A percentile compares a stretch with the other conserved stretches of the same genome.
phyloP scores from a whole-genome alignment of 2,329 filamentous ascomycete species.

The Ceratocystis cacaofunesta region DNA sequence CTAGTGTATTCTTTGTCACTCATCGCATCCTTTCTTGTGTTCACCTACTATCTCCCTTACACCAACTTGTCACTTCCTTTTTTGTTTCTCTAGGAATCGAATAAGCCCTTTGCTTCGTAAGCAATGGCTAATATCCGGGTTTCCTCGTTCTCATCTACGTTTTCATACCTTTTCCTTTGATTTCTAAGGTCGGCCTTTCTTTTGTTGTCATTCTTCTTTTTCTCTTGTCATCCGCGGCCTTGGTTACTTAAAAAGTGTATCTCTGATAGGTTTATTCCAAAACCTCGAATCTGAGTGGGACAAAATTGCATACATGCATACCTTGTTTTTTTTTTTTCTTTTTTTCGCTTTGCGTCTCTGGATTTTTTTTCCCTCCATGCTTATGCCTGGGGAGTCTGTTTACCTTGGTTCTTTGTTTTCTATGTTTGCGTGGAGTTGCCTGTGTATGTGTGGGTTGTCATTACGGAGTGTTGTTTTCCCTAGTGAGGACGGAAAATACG shows the following conservation, averaged over 20 bases:
- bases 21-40: not conserved
- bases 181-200: not conserved
- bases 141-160: not conserved
- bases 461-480: slow-evolving; percentile 1
- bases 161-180: not conserved
- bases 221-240: not conserved
- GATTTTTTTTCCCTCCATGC: not conserved
- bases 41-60: not conserved
- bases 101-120: not conserved
- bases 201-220: not conserved
- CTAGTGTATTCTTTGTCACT: not conserved
- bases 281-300: not conserved
- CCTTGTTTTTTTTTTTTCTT: slow-evolving; percentile 2
- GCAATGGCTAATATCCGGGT: not conserved
- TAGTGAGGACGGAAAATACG: not conserved
- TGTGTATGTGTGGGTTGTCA: slow-evolving; percentile 1
- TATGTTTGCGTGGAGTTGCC: slow-evolving; percentile 4
- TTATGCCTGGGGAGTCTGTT: not conserved
- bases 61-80: not conserved
- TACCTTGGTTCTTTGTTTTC: not conserved
- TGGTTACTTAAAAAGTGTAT: not conserved
- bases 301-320: not conserved
- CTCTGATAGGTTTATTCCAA: not conserved
- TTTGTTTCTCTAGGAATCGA: not conserved
- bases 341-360: slow-evolving; percentile 2